Evolutionary conservation across 129 eudicot species (phyloP), one percentile per base, ranked within the genome.

Genomic region (Lonicera japonica): DNA sequence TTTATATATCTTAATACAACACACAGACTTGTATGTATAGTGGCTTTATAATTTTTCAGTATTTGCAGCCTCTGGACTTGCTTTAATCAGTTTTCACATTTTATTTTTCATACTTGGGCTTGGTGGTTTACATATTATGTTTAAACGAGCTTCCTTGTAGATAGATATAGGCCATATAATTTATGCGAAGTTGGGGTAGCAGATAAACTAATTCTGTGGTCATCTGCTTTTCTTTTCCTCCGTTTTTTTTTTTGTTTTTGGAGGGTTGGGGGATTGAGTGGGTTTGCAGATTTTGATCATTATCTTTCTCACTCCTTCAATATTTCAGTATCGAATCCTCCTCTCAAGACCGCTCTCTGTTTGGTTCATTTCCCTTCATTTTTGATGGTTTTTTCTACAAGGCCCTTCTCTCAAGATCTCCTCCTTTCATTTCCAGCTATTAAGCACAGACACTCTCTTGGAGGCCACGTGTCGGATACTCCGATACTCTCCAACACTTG

Each of bases 161-260:
- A 71, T 57, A 25, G 61, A 51, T 68, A 66, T 71, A 59, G 73
- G 73, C 60, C 68, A 34, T 71, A 61, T 29, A 38, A 62, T 54
- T 68, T 11, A n/a, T 67, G 61, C 60, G 19, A 13, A 64, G 48
- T 56, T 53, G 57, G 58, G 53, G 24, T 38, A 38, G 10, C 10
- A 10, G 43, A 4, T 5, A 38, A 4, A 38, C 10, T 38, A 69
- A n/a, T n/a, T 64, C 56, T 75, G 20, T 21, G 56, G 57, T 21
- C 19, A 45, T 50, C 50, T 58, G 40, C 60, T 68, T n/a, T n/a
- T n/a, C n/a, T n/a, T n/a, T n/a, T n/a, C n/a, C n/a, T n/a, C n/a
- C n/a, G n/a, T n/a, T n/a, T n/a, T n/a, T n/a, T n/a, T n/a, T n/a
- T n/a, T n/a, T n/a, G n/a, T n/a, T n/a, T n/a, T n/a, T n/a, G n/a